Evolutionary conservation across 2,329 filamentous ascomycete species (phyloP).

Genomic region (Ceratocystis alfenasii): DNA sequence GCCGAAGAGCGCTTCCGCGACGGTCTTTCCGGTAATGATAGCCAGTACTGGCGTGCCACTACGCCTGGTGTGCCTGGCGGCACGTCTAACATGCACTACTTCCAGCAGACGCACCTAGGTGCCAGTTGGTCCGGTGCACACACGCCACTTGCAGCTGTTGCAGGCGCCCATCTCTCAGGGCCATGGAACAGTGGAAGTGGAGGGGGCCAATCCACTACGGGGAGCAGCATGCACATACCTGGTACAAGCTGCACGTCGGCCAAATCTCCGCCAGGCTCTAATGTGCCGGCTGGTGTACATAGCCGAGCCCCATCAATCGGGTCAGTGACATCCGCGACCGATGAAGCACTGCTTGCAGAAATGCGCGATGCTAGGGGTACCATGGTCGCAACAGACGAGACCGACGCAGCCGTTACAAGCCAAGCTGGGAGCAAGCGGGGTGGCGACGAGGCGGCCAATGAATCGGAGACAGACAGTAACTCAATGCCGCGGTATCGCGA

Average conservation of each 20-base stretch:
- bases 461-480: constrained; percentile 22
- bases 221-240: constrained; percentile 5
- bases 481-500: constrained; percentile 47
- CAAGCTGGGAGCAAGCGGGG: constrained; percentile 24
- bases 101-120: constrained; percentile 59
- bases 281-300: neutral
- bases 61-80: constrained; percentile 56
- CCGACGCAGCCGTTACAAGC: constrained; percentile 23
- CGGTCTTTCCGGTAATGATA: constrained; percentile 17
- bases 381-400: constrained; percentile 26
- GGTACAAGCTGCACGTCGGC: constrained; percentile 1
- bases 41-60: constrained; percentile 18
- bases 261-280: constrained; percentile 9
- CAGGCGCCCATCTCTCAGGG: constrained; percentile 44
- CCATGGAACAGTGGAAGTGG: constrained; percentile 15
- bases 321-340: constrained; percentile 22
- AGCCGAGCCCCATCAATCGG: constrained; percentile 18
- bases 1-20: constrained; percentile 23
- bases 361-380: constrained; percentile 25
- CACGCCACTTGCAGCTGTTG: constrained; percentile 68
- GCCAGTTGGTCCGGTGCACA: constrained; percentile 61
- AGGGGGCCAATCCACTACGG: neutral
- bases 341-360: constrained; percentile 34
- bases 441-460: constrained; percentile 24
- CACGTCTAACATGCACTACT: constrained; percentile 68